Base-by-base conservation (phyloP, 2,329 filamentous ascomycete genomes). In the Drechslerella coelobrocha region DNA sequence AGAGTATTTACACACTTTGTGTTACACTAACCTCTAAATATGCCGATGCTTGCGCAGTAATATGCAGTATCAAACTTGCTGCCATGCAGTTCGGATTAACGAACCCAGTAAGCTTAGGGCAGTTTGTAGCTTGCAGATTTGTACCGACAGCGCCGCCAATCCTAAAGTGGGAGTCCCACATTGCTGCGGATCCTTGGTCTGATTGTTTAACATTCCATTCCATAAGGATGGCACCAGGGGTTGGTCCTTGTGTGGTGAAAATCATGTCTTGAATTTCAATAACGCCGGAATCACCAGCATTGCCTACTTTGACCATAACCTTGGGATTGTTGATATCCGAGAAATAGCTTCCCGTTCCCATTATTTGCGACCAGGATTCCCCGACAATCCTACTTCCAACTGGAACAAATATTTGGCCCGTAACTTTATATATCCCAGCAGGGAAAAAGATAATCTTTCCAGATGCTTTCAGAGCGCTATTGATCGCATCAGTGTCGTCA, bases 401-500 rank as follows among this genome's bases (percentile, higher is more conserved):
- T 0, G 83, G 83, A 26, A 84, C 74, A 23, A 79, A 78, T n/a
- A 84, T 75, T 2, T 83, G 84, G 12, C 74, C 76, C 1, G 80
- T 84, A 17, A 85, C 79, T 51, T 78, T 78, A 78, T 87, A 88
- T 6, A 83, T 78, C 56, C 85, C 85, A 1, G 72, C 37, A 17
- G 56, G 63, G 41, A 68, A 68, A 73, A 78, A 82, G 1, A 79
- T 72, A 53, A 87, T 79, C 69, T 83, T 81, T 29, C 78, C 95
- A 34, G 29, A 6, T 34, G 6, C 29, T 12, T 6, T 82, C 73
- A 99, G 21, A 53, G 92, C 83, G 61, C 84, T 84, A 79, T 97
- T 92, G 76, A 97, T 89, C 14, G 88, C 90, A 3, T 83, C 85
- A 14, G 92, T 97, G 77, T 97, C 94, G 75, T 97, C 93, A 0